Evolutionary conservation across 768 basidiomycete genomes (phyloP).

Genomic region (Suillus plorans): DNA sequence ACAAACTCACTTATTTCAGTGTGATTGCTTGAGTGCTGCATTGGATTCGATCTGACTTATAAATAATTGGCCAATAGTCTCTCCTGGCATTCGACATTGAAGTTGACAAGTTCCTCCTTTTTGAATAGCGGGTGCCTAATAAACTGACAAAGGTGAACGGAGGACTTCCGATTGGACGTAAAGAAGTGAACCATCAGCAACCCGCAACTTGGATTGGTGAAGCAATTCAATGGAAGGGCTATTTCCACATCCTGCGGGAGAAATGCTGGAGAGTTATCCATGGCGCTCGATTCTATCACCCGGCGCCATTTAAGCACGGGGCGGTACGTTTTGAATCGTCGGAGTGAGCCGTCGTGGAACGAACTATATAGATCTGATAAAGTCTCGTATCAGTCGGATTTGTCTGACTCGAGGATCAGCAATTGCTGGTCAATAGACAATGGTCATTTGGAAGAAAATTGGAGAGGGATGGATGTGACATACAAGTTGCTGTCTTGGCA

Average conservation of each 20-base stretch:
- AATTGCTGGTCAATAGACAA: background rate
- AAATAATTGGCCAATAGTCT: background rate
- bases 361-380: background rate
- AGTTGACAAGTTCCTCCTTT: background rate
- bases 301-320: background rate
- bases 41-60: background rate
- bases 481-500: background rate
- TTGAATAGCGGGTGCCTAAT: background rate
- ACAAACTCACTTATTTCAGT: background rate
- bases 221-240: background rate
- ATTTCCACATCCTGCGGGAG: background rate
- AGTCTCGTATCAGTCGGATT: too few species aligned
- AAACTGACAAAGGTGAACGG: background rate
- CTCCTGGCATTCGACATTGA: background rate
- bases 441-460: background rate
- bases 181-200: background rate
- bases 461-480: background rate
- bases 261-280: background rate
- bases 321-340: background rate
- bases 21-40: background rate
- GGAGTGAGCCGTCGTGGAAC: background rate
- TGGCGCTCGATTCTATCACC: background rate
- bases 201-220: background rate
- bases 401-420: background rate
- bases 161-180: background rate